phyloP scores from a whole-genome alignment of 495 filamentous ascomycete genomes.

The Pyrenula massariospora region DNA sequence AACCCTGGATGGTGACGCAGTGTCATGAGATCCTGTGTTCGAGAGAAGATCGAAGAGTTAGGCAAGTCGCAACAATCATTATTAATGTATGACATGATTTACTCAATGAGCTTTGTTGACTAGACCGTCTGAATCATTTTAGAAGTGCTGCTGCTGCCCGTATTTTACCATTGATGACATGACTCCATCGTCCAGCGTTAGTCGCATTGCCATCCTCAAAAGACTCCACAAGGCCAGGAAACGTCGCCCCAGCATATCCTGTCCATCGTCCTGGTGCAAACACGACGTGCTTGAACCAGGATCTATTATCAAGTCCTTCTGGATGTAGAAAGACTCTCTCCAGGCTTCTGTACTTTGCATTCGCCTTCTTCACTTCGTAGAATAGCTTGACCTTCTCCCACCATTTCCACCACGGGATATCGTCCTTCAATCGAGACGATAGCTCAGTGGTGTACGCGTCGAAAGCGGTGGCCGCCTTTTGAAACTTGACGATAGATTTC shows the following conservation, averaged over 20 bases:
- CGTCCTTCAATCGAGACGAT: conserved; percentile 31
- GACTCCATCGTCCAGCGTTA: conserved; percentile 16
- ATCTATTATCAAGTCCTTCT: conserved; percentile 43
- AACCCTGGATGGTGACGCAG: too few species aligned
- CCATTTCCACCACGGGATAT: conserved; percentile 69
- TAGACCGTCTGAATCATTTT: background rate
- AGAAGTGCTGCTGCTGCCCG: background rate
- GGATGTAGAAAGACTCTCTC: conserved; percentile 50
- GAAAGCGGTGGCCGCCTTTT: conserved; percentile 32
- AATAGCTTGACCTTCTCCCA: conserved; percentile 53
- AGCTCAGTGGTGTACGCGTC: conserved; percentile 43
- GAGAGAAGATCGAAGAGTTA: too few species aligned
- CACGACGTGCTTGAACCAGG: conserved; percentile 60
- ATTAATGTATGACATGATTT: too few species aligned
- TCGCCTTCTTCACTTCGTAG: conserved; percentile 37
- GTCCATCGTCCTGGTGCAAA: conserved; percentile 77
- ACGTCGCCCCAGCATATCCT: conserved; percentile 69
- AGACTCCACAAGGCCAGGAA: conserved; percentile 49
- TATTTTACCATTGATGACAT: background rate
- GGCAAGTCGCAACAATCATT: too few species aligned
- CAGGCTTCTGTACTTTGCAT: conserved; percentile 49
- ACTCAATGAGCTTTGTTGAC: too few species aligned
- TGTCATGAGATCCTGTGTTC: too few species aligned
- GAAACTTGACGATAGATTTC: conserved; percentile 32
- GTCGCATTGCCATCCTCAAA: conserved; percentile 39